Percentiles rank a stretch among this genome's conserved stretches.
phyloP scores from a whole-genome alignment of 768 basidiomycete genomes.

The Serpula lacrymans region DNA sequence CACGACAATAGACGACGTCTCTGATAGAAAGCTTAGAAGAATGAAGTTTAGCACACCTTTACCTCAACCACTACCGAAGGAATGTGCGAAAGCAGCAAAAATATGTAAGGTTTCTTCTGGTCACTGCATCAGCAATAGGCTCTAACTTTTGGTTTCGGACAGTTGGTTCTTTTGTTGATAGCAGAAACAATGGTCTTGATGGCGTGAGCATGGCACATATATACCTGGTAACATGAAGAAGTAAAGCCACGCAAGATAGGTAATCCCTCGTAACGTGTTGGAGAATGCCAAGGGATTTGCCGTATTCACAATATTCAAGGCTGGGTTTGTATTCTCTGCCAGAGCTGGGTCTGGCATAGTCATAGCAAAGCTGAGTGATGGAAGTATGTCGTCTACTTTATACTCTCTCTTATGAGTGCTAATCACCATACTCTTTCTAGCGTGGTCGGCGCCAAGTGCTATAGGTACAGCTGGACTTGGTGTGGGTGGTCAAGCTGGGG shows the following conservation, averaged over 20 bases:
- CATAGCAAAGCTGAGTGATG: conserved; percentile 78
- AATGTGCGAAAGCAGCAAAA: conserved; percentile 84
- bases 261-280: conserved; percentile 54
- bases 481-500: conserved; percentile 78
- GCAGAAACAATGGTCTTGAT: conserved; percentile 79
- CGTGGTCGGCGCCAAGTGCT: conserved; percentile 93
- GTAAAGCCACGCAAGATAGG: conserved; percentile 24
- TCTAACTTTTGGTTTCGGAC: conserved; percentile 9
- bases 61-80: conserved; percentile 64
- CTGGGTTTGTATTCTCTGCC: conserved; percentile 64
- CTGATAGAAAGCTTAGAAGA: conserved; percentile 2
- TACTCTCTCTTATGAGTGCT: conserved; percentile 4
- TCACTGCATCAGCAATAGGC: background rate
- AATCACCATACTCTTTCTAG: conserved; percentile 32
- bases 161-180: conserved; percentile 87
- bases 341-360: conserved; percentile 85
- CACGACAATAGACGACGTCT: too few species aligned
- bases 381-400: conserved; percentile 62
- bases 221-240: conserved; percentile 8
- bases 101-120: conserved; percentile 54
- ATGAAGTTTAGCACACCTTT: conserved; percentile 52
- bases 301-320: conserved; percentile 87
- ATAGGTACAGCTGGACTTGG: conserved; percentile 93
- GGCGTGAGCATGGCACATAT: conserved; percentile 42
- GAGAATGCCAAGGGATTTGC: conserved; percentile 73